Evolutionary conservation across 2,329 filamentous ascomycete genomes (phyloP).

Genomic region (Pseudogymnoascus verrucosus): DNA sequence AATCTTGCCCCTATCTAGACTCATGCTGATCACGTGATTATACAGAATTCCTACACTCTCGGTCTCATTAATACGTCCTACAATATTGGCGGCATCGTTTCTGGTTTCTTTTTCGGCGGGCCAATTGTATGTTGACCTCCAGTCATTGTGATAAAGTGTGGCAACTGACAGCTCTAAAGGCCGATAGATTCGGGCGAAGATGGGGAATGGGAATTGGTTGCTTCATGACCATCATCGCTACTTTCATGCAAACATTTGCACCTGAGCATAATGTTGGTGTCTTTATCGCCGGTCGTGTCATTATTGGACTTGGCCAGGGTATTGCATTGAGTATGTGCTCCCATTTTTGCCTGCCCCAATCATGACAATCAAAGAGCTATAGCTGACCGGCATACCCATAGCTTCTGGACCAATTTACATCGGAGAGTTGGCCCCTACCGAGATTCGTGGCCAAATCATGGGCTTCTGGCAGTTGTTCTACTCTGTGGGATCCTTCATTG

Average conservation of each 20-base stretch:
- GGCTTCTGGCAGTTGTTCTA: constrained; percentile 64
- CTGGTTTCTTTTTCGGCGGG: constrained; percentile 62
- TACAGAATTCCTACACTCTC: constrained; percentile 33
- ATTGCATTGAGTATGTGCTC: constrained; percentile 48
- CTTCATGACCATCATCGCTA: constrained; percentile 57
- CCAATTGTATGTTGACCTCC: constrained; percentile 38
- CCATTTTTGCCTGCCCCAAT: not conserved
- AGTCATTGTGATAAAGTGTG: not conserved
- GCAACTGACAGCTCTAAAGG: constrained; percentile 18
- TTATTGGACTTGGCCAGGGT: constrained; percentile 64
- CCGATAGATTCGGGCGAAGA: constrained; percentile 54
- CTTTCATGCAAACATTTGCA: constrained; percentile 60
- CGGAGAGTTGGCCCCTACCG: constrained; percentile 55
- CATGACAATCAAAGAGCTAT: constrained; percentile 8
- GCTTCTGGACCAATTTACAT: constrained; percentile 64
- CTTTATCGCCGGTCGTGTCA: constrained; percentile 60
- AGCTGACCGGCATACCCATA: constrained; percentile 22
- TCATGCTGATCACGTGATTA: constrained; percentile 19
- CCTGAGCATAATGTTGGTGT: constrained; percentile 52
- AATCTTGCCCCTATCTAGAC: not conserved
- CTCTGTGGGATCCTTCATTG: constrained; percentile 57
- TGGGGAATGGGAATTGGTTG: constrained; percentile 59
- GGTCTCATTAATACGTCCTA: constrained; percentile 60
- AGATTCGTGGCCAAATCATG: constrained; percentile 61
- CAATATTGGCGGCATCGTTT: constrained; percentile 61